Conservation (phyloP, 2,329 filamentous ascomycete genomes). For the Geosmithia flava region DNA sequence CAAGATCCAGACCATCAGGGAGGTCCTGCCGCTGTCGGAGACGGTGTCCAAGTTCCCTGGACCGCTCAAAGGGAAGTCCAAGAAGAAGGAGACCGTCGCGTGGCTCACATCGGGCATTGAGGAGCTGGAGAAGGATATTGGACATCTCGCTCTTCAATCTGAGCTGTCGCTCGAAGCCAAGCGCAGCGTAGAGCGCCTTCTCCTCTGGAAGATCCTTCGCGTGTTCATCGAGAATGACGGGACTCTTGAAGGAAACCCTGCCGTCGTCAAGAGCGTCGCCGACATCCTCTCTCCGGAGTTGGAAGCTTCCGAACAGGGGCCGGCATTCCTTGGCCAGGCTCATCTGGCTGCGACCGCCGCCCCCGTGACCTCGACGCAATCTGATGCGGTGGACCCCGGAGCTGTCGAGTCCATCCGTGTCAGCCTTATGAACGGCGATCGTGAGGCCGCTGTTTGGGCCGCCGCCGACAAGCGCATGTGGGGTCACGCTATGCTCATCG, state of each 20-base stretch:
- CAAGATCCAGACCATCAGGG: constrained; percentile 62
- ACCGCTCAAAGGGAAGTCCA: constrained; percentile 75
- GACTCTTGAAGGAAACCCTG: constrained; percentile 56
- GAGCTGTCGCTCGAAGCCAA: constrained; percentile 50
- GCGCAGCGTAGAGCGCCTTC: constrained; percentile 62
- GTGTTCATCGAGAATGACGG: constrained; percentile 83
- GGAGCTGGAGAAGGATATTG: constrained; percentile 49
- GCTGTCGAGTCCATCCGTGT: constrained; percentile 62
- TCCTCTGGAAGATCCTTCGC: constrained; percentile 79
- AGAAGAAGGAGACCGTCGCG: constrained; percentile 82
- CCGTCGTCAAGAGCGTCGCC: constrained; percentile 63
- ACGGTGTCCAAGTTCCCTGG: constrained; percentile 75
- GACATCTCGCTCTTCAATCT: constrained; percentile 33
- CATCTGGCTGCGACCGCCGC: constrained; percentile 1
- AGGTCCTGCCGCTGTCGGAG: constrained; percentile 59
- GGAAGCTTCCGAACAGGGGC: constrained; percentile 11
- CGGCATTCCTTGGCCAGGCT: constrained; percentile 6
- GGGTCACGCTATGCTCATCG: constrained; percentile 91
- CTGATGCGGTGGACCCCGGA: constrained; percentile 58
- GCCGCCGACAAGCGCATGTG: constrained; percentile 88
- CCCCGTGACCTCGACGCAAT: constrained; percentile 24
- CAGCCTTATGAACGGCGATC: constrained; percentile 65
- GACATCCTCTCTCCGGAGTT: constrained; percentile 55
- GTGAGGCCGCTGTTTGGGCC: constrained; percentile 85
- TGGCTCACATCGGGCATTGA: constrained; percentile 77